phyloP scores from a whole-genome alignment of 2,329 filamentous ascomycete species.

The Orbilia javanica region DNA sequence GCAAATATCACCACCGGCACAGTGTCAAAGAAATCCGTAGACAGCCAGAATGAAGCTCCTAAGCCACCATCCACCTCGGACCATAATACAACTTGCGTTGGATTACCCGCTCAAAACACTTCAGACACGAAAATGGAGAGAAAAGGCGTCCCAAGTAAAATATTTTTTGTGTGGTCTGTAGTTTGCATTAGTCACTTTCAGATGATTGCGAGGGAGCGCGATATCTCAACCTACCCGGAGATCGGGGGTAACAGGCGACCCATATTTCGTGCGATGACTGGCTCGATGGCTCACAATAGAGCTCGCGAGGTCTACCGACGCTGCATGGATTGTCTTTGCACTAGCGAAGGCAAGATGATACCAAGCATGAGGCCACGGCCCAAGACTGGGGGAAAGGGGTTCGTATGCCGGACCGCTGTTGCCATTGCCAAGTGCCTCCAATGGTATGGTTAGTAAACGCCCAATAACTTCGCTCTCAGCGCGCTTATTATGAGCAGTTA shows the following conservation, averaged over 20 bases:
- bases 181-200: neutral
- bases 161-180: neutral
- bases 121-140: neutral
- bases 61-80: neutral
- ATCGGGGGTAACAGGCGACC: neutral
- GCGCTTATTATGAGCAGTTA: too few species aligned
- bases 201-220: neutral
- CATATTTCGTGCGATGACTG: neutral
- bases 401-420: too few species aligned
- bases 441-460: neutral
- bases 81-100: neutral
- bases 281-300: neutral
- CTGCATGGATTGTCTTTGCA: neutral
- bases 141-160: neutral
- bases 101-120: neutral
- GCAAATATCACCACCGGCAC: neutral
- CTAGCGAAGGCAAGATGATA: neutral
- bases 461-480: too few species aligned
- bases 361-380: too few species aligned
- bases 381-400: too few species aligned
- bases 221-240: neutral
- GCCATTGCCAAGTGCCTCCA: neutral
- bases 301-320: neutral
- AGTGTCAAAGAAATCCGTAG: too few species aligned
- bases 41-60: neutral